phyloP scores from a whole-genome alignment of 495 filamentous ascomycete genomes.

The Bathelium albidoporum region DNA sequence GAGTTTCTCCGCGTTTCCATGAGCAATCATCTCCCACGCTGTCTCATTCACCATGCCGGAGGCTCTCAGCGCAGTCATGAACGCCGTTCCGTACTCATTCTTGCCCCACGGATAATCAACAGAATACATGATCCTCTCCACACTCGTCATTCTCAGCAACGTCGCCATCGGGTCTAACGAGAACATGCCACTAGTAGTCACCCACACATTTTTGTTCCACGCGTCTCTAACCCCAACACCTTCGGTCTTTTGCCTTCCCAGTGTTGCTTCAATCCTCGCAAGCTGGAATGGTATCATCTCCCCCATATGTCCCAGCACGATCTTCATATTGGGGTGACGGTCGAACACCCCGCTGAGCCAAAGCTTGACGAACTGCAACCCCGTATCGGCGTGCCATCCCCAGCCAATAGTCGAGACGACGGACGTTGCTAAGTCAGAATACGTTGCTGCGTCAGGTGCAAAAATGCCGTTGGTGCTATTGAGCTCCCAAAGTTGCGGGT shows the following conservation, averaged over 20 bases:
- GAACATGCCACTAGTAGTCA: slow-evolving; percentile 55
- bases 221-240: slow-evolving; percentile 46
- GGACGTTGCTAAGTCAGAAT: neutral
- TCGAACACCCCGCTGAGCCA: slow-evolving; percentile 44
- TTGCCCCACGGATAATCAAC: slow-evolving; percentile 21
- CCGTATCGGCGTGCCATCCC: neutral
- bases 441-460: slow-evolving; percentile 18
- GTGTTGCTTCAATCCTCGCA: slow-evolving; percentile 45
- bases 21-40: neutral
- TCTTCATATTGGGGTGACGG: slow-evolving; percentile 44
- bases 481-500: slow-evolving; percentile 26
- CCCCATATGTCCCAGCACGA: slow-evolving; percentile 58
- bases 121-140: slow-evolving; percentile 15
- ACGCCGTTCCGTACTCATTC: neutral
- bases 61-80: neutral
- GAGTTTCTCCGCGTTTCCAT: neutral
- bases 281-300: slow-evolving; percentile 57
- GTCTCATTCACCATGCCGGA: neutral
- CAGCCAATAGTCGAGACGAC: neutral
- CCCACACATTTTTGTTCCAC: slow-evolving; percentile 52
- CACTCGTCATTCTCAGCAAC: slow-evolving; percentile 10
- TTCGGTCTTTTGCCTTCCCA: slow-evolving; percentile 23
- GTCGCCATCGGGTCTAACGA: slow-evolving; percentile 40
- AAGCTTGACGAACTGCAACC: slow-evolving; percentile 35
- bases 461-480: slow-evolving; percentile 28